These are phyloP conservation scores for Helotiales sp. DNA, from an alignment of 2,329 filamentous ascomycete species.

Conservation along the genomic window DNA sequence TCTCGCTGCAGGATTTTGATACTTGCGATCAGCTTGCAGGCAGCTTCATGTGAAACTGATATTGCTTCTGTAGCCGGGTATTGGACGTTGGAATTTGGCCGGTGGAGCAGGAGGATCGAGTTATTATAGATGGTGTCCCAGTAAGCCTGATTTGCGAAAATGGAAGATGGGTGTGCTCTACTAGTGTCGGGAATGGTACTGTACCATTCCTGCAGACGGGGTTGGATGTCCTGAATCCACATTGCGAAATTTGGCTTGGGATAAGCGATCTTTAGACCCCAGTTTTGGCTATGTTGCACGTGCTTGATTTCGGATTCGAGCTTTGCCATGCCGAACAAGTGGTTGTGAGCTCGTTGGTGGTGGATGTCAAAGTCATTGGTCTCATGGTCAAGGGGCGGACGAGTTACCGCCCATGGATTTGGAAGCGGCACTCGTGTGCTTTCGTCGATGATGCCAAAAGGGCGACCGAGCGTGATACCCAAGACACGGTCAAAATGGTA, in stretches of 20 bases:
- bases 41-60: conserved; percentile 28
- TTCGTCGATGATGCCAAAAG: conserved; percentile 34
- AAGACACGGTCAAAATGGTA: conserved; percentile 34
- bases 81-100: conserved; percentile 30
- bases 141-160: conserved; percentile 33
- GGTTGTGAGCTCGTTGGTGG: conserved; percentile 33
- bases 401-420: conserved; percentile 22
- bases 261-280: conserved; percentile 31
- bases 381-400: background rate
- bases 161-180: conserved; percentile 30
- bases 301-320: conserved; percentile 39
- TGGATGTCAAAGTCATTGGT: conserved; percentile 20
- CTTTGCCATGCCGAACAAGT: conserved; percentile 32
- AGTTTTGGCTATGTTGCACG: conserved; percentile 34
- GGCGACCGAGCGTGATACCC: conserved; percentile 32
- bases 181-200: conserved; percentile 30
- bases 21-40: conserved; percentile 32
- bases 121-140: conserved; percentile 37
- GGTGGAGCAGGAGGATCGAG: conserved; percentile 35
- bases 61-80: conserved; percentile 28
- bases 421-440: conserved; percentile 29
- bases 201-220: conserved; percentile 35
- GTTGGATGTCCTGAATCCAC: conserved; percentile 35
- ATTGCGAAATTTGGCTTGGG: conserved; percentile 31
- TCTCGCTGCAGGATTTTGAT: conserved; percentile 36